phyloP scores from a whole-genome alignment of 345 rosid genomes.

The Bretschneidera sinensis region DNA sequence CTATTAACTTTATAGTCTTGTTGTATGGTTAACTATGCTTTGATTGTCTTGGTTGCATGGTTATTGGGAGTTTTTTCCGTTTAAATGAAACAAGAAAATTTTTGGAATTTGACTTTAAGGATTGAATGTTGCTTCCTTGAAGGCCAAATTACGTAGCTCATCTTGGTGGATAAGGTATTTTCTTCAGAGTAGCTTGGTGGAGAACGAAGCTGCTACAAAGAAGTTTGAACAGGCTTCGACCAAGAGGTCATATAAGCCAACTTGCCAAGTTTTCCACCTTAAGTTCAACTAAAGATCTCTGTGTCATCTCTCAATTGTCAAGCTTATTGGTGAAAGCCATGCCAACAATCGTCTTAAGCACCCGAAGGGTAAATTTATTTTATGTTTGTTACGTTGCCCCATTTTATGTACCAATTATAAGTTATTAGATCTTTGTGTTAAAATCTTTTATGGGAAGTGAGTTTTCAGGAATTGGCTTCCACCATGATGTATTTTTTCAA shows the following conservation, averaged over 20 bases:
- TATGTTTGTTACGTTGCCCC: neutral
- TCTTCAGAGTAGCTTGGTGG: slow-evolving; percentile 52
- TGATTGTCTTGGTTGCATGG: neutral
- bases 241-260: slow-evolving; percentile 58
- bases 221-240: slow-evolving; percentile 70
- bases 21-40: neutral
- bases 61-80: neutral
- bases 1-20: neutral
- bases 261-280: slow-evolving; percentile 88
- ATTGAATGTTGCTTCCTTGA: slow-evolving; percentile 10
- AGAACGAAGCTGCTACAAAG: slow-evolving; percentile 58
- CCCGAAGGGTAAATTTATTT: slow-evolving; percentile 18
- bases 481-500: neutral
- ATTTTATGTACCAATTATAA: too few relatives aligned
- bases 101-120: slow-evolving; percentile 1
- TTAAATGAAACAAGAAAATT: neutral
- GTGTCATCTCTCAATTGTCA: neutral
- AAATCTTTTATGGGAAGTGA: neutral
- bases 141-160: slow-evolving; percentile 86
- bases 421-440: neutral
- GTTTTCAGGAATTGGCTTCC: neutral
- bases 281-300: slow-evolving; percentile 30
- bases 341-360: slow-evolving; percentile 6
- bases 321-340: slow-evolving; percentile 4
- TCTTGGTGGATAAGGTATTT: slow-evolving; percentile 89